Evolutionary conservation across 2,329 filamentous ascomycete genomes (phyloP).

Genomic region (Diaporthe vaccinii): DNA sequence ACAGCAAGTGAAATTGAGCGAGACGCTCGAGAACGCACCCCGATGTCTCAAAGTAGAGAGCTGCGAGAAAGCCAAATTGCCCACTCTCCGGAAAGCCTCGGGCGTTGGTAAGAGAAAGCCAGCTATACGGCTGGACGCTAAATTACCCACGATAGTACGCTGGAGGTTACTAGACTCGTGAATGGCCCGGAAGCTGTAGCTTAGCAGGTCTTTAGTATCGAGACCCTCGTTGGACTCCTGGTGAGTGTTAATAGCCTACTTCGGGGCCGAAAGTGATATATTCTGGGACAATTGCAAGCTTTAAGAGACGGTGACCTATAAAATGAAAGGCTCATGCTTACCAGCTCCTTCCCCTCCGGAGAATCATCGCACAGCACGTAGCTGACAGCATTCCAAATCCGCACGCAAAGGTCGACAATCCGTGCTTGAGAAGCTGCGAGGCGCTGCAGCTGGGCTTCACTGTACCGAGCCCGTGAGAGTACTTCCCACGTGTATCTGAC

Average conservation of each 20-base stretch:
- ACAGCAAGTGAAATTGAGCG: conserved; percentile 86
- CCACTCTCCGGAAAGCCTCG: conserved; percentile 74
- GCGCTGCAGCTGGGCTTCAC: conserved; percentile 51
- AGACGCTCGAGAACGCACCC: conserved; percentile 93
- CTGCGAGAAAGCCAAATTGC: conserved; percentile 83
- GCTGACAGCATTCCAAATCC: conserved; percentile 83
- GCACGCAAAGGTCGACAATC: conserved; percentile 71
- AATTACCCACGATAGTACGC: conserved; percentile 70
- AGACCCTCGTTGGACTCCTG: conserved; percentile 67
- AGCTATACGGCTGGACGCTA: conserved; percentile 60
- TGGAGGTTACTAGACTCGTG: conserved; percentile 90
- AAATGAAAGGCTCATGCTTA: no score
- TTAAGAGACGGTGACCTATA: no score
- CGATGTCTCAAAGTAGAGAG: conserved; percentile 87
- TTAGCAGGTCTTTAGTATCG: conserved; percentile 89
- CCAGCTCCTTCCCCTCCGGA: conserved; percentile 79
- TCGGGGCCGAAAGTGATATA: no score
- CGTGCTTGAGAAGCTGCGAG: conserved; percentile 63
- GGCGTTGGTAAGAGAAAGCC: conserved; percentile 62
- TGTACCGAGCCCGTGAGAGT: conserved; percentile 57
- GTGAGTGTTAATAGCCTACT: no score
- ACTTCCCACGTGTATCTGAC: conserved; percentile 72
- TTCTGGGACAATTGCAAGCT: no score
- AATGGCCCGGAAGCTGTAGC: conserved; percentile 95
- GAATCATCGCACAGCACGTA: conserved; percentile 92